Base-by-base conservation (phyloP, 805 yeast species). In the Candida dajiaensis region DNA sequence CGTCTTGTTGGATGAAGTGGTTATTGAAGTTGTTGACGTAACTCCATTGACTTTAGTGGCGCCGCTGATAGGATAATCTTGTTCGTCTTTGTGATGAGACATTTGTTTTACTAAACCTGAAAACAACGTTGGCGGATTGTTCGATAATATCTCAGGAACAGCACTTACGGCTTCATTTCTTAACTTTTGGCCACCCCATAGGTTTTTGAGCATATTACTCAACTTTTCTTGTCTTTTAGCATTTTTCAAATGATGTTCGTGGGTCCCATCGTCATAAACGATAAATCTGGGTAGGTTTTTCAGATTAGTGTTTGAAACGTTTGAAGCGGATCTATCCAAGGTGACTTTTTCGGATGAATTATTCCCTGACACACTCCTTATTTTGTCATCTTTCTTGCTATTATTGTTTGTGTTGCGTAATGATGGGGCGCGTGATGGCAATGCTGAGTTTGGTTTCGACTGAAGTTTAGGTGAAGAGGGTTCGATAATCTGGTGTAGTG, bases 141-240 rank as follows among this genome's bases (percentile, higher is more conserved):
- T 66, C 36, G 72, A 70, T 36, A 81, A 64, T 10, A 84, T 72
- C 48, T 80, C 83, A 3, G 89, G 89, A 3, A 85, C 84, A 0
- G 90, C 90, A 39, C 82, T 75, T 39, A 80, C 77, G 3, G 92
- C 89, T 54, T 77, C 87, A 52, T 77, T 83, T 49, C 92, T 68
- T 25, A 81, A 64, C 57, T 81, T 82, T 51, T 83, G 83, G 2
- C 85, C 86, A 11, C 88, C 89, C n/a, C 85, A 62, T 55, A 84
- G 72, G 61, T 82, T 88, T 58, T 83, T 85, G 50, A 85, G 71
- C 89, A 85, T 83, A 49, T 80, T 80, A 8, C 82, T 74, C 33
- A 85, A 63, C 55, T 85, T 85, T 58, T 85, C 95, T 63, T 85
- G 92, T 55, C 95, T 71, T 61, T 81, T 83, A 8, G 92, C 82